Conservation (phyloP, 768 basidiomycete species). For the Rhodosporidiobolus odoratus region DNA sequence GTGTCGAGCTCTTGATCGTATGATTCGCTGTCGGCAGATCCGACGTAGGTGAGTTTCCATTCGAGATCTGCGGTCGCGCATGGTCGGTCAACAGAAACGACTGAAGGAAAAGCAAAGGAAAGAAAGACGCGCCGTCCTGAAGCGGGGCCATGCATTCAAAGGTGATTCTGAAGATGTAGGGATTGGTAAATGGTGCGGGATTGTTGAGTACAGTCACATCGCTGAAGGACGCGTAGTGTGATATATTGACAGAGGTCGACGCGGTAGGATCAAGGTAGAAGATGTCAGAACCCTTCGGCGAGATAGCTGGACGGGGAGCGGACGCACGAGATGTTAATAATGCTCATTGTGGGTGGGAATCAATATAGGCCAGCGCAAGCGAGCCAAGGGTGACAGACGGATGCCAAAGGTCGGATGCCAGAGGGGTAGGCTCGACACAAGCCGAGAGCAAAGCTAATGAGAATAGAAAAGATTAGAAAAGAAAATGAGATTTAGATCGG, state of each 20-base stretch:
- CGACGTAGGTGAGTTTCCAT: constrained; percentile 96
- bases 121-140: constrained; percentile 63
- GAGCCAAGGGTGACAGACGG: neutral
- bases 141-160: constrained; percentile 93
- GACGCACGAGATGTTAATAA: constrained; percentile 37
- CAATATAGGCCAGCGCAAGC: no score
- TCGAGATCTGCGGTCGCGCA: constrained; percentile 62
- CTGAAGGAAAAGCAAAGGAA: neutral
- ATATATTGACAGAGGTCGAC: neutral
- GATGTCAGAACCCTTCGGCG: neutral
- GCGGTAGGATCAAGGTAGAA: neutral
- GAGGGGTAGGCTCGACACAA: neutral
- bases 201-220: constrained; percentile 43
- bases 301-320: neutral
- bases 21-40: constrained; percentile 81
- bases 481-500: no score
- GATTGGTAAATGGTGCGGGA: constrained; percentile 66
- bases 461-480: no score
- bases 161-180: constrained; percentile 87
- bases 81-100: neutral
- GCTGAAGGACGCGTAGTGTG: neutral
- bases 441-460: no score
- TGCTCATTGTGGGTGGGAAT: constrained; percentile 25
- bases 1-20: constrained; percentile 97
- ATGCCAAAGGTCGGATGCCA: neutral